phyloP scores from a whole-genome alignment of 2,329 filamentous ascomycete species.

The Diaporthe nobilis region DNA sequence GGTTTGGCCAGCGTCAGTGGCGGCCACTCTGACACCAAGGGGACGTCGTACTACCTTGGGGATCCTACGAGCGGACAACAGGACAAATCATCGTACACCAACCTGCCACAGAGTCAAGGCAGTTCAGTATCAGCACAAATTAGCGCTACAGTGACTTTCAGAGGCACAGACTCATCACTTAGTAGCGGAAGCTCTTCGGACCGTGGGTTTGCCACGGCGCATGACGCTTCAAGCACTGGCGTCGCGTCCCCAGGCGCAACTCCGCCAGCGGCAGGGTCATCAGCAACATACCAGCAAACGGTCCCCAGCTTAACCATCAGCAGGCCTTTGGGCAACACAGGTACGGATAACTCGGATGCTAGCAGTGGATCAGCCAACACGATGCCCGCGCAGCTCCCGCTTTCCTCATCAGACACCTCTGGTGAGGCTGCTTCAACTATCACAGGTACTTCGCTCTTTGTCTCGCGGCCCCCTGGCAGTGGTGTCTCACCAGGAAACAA shows the following conservation, averaged over 20 bases:
- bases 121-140: too few species aligned
- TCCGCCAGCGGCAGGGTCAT: neutral
- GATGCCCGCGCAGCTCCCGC: neutral
- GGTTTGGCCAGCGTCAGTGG: too few species aligned
- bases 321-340: neutral
- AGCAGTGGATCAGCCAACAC: neutral
- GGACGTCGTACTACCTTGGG: neutral
- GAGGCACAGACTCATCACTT: neutral
- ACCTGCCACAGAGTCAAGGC: neutral
- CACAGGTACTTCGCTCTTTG: neutral
- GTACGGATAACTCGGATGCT: neutral
- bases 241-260: neutral
- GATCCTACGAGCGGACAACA: too few species aligned
- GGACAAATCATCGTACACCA: neutral
- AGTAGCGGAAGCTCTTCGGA: neutral
- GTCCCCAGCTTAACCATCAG: neutral
- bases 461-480: neutral
- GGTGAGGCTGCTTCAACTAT: neutral
- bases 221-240: neutral
- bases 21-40: neutral
- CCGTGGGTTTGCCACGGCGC: fast-evolving
- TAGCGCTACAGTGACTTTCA: neutral
- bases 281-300: neutral
- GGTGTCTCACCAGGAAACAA: neutral
- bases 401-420: neutral